These are phyloP conservation scores for Pyrrhoderma lamaoense DNA, from an alignment of 1,284 basidiomycete species.

Conservation along the genomic window DNA sequence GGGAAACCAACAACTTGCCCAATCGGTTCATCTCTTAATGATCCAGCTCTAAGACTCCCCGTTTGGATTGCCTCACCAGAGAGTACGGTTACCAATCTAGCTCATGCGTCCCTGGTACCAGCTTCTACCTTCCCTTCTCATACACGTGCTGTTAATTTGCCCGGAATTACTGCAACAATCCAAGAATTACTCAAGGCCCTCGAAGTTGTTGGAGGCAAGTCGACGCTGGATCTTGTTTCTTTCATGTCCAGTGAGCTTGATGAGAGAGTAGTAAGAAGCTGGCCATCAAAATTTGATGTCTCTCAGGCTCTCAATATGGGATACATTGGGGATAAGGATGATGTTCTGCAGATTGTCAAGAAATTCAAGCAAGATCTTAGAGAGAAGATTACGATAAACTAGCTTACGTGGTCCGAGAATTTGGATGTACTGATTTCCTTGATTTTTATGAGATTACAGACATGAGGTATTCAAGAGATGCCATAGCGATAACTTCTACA, in stretches of 20 bases:
- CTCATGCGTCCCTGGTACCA: constrained; percentile 45
- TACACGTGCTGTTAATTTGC: constrained; percentile 45
- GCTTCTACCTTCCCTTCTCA: constrained; percentile 38
- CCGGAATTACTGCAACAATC: constrained; percentile 42
- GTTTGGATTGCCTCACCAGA: constrained; percentile 49
- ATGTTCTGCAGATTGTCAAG: constrained; percentile 38
- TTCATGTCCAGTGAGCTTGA: constrained; percentile 39
- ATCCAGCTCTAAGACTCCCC: constrained; percentile 39
- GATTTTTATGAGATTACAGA: no score
- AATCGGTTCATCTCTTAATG: constrained; percentile 38
- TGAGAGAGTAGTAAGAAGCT: constrained; percentile 38
- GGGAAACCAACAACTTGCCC: constrained; percentile 47
- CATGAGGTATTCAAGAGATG: no score
- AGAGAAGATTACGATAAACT: constrained; percentile 5
- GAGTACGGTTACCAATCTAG: constrained; percentile 48
- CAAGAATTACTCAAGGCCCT: constrained; percentile 40
- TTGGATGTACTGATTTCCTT: no score
- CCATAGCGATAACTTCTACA: no score
- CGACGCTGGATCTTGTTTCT: constrained; percentile 32
- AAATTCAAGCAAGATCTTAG: constrained; percentile 32
- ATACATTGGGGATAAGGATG: constrained; percentile 38
- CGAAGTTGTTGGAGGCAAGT: constrained; percentile 33
- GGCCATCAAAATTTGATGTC: constrained; percentile 42
- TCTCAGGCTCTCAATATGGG: constrained; percentile 37
- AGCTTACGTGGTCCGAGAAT: no score